Evolutionary conservation across 1,284 basidiomycete species (phyloP).

Genomic region (Sporisorium scitamineum): DNA sequence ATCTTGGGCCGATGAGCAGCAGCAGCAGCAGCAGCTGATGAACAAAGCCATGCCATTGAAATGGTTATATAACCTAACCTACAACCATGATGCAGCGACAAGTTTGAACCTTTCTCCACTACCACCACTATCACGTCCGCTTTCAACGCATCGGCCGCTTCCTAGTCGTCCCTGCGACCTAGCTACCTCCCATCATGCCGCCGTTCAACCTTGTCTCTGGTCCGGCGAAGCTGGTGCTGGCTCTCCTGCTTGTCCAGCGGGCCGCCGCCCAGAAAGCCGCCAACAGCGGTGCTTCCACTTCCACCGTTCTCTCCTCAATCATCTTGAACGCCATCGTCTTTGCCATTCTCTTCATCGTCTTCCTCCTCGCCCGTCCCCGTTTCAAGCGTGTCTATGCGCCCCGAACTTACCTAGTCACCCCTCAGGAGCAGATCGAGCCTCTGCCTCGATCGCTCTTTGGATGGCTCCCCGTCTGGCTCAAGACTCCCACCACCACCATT

Average conservation of each 20-base stretch:
- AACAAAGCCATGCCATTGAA: neutral
- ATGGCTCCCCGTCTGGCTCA: constrained; percentile 70
- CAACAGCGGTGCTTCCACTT: constrained; percentile 49
- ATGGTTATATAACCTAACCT: neutral
- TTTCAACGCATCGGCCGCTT: constrained; percentile 12
- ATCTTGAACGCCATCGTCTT: constrained; percentile 65
- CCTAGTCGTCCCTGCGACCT: constrained; percentile 18
- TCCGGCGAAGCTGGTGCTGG: constrained; percentile 33
- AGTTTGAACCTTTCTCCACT: neutral
- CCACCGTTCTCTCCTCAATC: constrained; percentile 66
- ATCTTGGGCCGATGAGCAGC: neutral
- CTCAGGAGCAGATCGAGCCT: constrained; percentile 66
- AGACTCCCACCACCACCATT: constrained; percentile 63
- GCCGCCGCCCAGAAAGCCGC: constrained; percentile 31
- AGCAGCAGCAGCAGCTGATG: too few species aligned
- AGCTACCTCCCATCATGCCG: constrained; percentile 29
- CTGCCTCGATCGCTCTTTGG: constrained; percentile 68
- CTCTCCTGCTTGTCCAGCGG: constrained; percentile 33
- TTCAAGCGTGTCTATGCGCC: constrained; percentile 70
- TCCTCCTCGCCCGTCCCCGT: constrained; percentile 69
- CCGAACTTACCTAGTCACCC: constrained; percentile 66
- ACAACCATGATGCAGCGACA: too few species aligned
- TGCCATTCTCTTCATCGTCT: constrained; percentile 64
- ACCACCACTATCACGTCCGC: neutral
- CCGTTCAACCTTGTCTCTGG: constrained; percentile 43